phyloP scores from a whole-genome alignment of 2,329 filamentous ascomycete genomes.

The Talaromyces sp. region DNA sequence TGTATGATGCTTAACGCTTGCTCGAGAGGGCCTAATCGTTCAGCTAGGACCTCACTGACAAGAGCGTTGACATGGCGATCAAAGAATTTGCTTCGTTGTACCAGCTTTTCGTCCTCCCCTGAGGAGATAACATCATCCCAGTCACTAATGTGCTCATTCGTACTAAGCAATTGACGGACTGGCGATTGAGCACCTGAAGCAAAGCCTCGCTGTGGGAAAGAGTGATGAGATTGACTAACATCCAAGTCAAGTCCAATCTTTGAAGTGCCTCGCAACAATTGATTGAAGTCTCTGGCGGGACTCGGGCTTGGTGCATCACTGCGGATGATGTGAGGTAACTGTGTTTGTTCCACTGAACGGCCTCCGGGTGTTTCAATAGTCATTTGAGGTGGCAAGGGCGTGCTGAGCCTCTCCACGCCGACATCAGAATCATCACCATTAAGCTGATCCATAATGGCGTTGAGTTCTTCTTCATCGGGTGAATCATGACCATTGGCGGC shows the following conservation, averaged over 20 bases:
- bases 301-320: constrained; percentile 73
- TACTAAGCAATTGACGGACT: constrained; percentile 62
- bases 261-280: constrained; percentile 46
- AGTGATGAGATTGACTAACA: constrained; percentile 38
- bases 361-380: constrained; percentile 41
- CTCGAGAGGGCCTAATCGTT: constrained; percentile 76
- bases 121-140: constrained; percentile 87
- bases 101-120: constrained; percentile 77
- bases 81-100: constrained; percentile 80
- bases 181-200: constrained; percentile 52
- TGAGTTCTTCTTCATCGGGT: constrained; percentile 66
- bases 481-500: constrained; percentile 29
- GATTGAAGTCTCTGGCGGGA: constrained; percentile 54
- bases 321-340: constrained; percentile 49
- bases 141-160: constrained; percentile 69
- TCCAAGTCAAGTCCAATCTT: constrained; percentile 36
- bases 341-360: constrained; percentile 47
- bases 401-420: constrained; percentile 64
- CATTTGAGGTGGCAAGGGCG: constrained; percentile 29
- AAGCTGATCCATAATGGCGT: constrained; percentile 86
- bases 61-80: constrained; percentile 85
- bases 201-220: constrained; percentile 63
- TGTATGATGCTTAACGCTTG: constrained; percentile 74
- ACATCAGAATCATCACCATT: constrained; percentile 69
- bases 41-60: constrained; percentile 72